Conservation (phyloP, 305 asterid species). For the Petunia hybrid region DNA sequence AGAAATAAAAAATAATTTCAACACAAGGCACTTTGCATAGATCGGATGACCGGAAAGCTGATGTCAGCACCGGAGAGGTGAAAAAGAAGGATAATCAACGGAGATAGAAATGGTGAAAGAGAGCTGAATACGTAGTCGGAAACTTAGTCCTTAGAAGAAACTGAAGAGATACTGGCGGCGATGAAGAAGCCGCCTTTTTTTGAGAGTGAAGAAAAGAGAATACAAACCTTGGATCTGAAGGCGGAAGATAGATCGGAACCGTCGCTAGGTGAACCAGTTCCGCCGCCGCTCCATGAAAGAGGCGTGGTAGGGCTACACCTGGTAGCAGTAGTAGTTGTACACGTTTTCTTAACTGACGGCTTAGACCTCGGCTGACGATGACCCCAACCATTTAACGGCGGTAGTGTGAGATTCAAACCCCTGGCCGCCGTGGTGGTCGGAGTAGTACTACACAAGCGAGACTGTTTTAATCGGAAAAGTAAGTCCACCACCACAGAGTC, state of each 20-base stretch:
- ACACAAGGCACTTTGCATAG: not conserved
- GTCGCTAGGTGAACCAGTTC: conserved; percentile 44
- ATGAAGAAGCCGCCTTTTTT: not conserved
- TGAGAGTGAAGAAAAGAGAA: not conserved
- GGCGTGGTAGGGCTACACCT: conserved; percentile 59
- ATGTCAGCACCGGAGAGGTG: not conserved
- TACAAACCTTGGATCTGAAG: conserved; percentile 55
- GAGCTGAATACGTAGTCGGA: not conserved
- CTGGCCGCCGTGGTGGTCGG: conserved; percentile 12
- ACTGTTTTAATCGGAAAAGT: conserved; percentile 40
- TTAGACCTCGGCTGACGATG: conserved; percentile 48
- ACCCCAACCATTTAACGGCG: conserved; percentile 44
- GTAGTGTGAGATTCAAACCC: conserved; percentile 26
- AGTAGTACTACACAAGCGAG: conserved; percentile 1
- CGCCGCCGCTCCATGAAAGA: conserved; percentile 54
- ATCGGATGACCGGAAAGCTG: not conserved
- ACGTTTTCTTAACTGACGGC: conserved; percentile 38
- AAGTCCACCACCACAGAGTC: conserved; percentile 51
- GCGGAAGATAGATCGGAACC: conserved; percentile 43
- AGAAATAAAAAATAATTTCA: no score
- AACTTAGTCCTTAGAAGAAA: not conserved
- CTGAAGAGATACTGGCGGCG: not conserved
- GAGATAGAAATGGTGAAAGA: not conserved
- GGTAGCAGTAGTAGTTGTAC: conserved; percentile 33
- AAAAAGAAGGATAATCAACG: not conserved